Conservation (phyloP, 2,329 filamentous ascomycete genomes). For the Aureobasidium lini region DNA sequence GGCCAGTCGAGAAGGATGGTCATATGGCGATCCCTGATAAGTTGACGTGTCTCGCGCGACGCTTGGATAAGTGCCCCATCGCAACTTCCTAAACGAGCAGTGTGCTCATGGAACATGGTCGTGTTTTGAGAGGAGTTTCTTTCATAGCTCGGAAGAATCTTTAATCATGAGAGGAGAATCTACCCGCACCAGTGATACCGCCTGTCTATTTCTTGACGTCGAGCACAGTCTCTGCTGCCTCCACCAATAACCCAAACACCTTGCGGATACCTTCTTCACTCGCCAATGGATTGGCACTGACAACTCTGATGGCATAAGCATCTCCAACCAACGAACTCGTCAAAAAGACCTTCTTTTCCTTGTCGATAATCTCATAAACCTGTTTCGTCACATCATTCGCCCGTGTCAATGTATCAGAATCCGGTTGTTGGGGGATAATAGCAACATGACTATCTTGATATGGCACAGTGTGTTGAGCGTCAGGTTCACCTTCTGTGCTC, state of each 20-base stretch:
- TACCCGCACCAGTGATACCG: too few relatives aligned
- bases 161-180: too few relatives aligned
- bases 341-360: constrained; percentile 69
- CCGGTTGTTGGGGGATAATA: constrained; percentile 24
- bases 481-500: constrained; percentile 17
- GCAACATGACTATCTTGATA: constrained; percentile 23
- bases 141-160: too few relatives aligned
- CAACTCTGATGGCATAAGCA: constrained; percentile 71
- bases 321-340: constrained; percentile 69
- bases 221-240: constrained; percentile 52
- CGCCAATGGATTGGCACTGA: constrained; percentile 61
- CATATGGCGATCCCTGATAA: too few relatives aligned
- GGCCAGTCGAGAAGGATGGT: too few relatives aligned
- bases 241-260: constrained; percentile 67
- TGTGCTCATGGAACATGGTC: too few relatives aligned
- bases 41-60: too few relatives aligned
- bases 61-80: too few relatives aligned
- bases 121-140: too few relatives aligned
- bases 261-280: constrained; percentile 65
- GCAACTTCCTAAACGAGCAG: too few relatives aligned
- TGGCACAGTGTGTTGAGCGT: constrained; percentile 21
- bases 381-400: constrained; percentile 63
- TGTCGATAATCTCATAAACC: constrained; percentile 69
- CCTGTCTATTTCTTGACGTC: background rate
- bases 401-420: constrained; percentile 41